Percentiles rank a stretch among this genome's conserved stretches.
Conservation (phyloP, 169 alveolate genomes). For the Eimeria mitis region DNA sequence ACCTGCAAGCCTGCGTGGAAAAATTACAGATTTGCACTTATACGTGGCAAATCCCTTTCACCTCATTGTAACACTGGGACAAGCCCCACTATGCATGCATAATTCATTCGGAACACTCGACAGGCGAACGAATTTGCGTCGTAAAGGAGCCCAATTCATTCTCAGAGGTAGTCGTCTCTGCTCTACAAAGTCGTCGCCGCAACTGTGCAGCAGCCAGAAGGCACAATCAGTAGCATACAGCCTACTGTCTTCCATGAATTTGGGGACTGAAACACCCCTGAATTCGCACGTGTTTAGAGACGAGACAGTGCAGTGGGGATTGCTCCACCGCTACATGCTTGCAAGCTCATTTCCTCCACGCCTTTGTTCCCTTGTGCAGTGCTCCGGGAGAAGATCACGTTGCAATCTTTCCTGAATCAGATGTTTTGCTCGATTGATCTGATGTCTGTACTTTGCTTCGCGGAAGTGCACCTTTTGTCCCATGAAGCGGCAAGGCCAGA, state of each 20-base stretch:
- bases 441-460: background rate
- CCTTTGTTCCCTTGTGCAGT: conserved; percentile 44
- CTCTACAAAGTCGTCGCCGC: background rate
- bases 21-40: background rate
- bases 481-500: background rate
- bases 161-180: background rate
- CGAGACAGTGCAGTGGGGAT: background rate
- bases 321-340: conserved; percentile 86
- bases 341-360: conserved; percentile 62
- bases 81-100: background rate
- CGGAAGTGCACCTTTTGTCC: background rate
- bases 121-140: background rate
- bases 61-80: background rate
- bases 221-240: background rate
- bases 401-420: background rate
- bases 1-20: background rate
- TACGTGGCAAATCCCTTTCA: background rate
- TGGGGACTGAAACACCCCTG: background rate
- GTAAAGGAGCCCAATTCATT: background rate
- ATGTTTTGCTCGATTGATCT: too few species aligned
- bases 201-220: background rate
- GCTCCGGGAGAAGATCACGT: background rate
- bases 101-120: background rate
- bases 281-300: background rate
- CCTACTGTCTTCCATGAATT: background rate